Conservation (phyloP, 352 stramenopile species). For the Thalassiosira oceanica region DNA sequence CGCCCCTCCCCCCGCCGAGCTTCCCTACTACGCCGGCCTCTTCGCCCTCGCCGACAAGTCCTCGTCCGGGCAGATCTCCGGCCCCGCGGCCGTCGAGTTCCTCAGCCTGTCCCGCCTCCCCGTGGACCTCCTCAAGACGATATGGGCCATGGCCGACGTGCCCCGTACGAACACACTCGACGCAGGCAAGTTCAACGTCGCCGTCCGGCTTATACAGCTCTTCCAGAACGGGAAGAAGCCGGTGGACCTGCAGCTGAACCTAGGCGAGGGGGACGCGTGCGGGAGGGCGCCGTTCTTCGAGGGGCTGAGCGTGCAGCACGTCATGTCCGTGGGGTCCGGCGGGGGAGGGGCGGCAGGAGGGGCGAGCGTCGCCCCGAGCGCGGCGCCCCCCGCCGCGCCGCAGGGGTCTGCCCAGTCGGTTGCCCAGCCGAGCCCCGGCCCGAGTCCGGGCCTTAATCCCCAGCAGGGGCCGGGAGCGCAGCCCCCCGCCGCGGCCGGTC, state of each 20-base stretch:
- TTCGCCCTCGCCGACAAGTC: slow-evolving; percentile 89
- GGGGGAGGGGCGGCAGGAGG: slow-evolving; percentile 1
- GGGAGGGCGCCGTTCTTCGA: slow-evolving; percentile 68
- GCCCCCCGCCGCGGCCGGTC: neutral
- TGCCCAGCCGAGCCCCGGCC: slow-evolving; percentile 8
- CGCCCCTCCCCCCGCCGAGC: slow-evolving; percentile 6
- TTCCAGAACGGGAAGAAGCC: slow-evolving; percentile 76
- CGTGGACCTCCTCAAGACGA: slow-evolving; percentile 80
- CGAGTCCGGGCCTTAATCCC: slow-evolving; percentile 11
- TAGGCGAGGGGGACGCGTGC: slow-evolving; percentile 17
- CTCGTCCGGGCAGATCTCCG: slow-evolving; percentile 84
- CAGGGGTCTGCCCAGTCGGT: neutral
- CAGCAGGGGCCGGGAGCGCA: slow-evolving; percentile 3
- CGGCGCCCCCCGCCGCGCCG: slow-evolving; percentile 7
- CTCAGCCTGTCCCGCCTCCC: slow-evolving; percentile 90
- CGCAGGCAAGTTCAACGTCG: slow-evolving; percentile 66
- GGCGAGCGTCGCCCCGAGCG: too few relatives aligned
- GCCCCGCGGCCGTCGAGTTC: slow-evolving; percentile 88
- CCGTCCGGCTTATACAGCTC: slow-evolving; percentile 76
- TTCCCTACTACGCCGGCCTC: slow-evolving; percentile 87
- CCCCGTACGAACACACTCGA: slow-evolving; percentile 59
- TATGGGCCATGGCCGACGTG: slow-evolving; percentile 76
- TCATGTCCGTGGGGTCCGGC: neutral
- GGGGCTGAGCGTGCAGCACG: slow-evolving; percentile 31
- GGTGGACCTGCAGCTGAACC: slow-evolving; percentile 45